Percentiles rank a stretch among this genome's conserved stretches.
Evolutionary conservation across 1,284 basidiomycete species (phyloP).

Genomic region (Moniliella sp.): DNA sequence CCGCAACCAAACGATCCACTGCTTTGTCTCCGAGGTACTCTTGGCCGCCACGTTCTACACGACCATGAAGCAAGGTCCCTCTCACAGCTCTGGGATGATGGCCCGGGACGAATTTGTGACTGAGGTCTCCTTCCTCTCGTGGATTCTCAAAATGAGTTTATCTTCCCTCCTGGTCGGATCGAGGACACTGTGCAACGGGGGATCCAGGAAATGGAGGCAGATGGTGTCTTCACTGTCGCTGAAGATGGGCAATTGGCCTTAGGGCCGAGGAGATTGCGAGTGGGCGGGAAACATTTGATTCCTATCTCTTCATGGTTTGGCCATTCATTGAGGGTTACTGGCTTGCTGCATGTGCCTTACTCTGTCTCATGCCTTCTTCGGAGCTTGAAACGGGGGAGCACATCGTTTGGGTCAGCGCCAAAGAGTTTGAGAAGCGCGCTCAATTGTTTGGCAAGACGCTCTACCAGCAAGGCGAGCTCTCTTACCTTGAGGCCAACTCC

Average conservation of each 20-base stretch:
- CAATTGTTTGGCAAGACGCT: conserved; percentile 34
- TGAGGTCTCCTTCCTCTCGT: conserved; percentile 28
- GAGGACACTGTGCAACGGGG: conserved; percentile 26
- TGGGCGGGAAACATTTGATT: conserved; percentile 31
- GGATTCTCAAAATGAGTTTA: conserved; percentile 34
- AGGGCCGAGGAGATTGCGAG: conserved; percentile 16
- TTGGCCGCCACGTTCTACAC: conserved; percentile 24
- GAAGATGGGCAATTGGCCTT: conserved; percentile 12
- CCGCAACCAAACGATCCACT: conserved; percentile 15
- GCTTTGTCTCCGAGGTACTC: conserved; percentile 24
- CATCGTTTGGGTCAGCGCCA: conserved; percentile 26
- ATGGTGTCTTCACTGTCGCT: conserved; percentile 5
- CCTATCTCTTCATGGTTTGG: conserved; percentile 22
- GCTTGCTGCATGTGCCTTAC: conserved; percentile 32
- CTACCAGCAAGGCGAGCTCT: conserved; percentile 31
- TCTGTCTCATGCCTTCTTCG: conserved; percentile 29
- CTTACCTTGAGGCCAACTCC: conserved; percentile 31
- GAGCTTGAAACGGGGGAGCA: too few relatives aligned
- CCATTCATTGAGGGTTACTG: conserved; percentile 31
- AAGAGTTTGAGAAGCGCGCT: conserved; percentile 29
- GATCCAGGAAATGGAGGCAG: conserved; percentile 10
- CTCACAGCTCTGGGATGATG: conserved; percentile 28
- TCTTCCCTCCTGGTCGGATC: conserved; percentile 29
- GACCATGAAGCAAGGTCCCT: conserved; percentile 32
- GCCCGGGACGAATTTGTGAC: conserved; percentile 10